Evolutionary conservation across 768 basidiomycete genomes (phyloP).

Genomic region (Amanita rubescens): DNA sequence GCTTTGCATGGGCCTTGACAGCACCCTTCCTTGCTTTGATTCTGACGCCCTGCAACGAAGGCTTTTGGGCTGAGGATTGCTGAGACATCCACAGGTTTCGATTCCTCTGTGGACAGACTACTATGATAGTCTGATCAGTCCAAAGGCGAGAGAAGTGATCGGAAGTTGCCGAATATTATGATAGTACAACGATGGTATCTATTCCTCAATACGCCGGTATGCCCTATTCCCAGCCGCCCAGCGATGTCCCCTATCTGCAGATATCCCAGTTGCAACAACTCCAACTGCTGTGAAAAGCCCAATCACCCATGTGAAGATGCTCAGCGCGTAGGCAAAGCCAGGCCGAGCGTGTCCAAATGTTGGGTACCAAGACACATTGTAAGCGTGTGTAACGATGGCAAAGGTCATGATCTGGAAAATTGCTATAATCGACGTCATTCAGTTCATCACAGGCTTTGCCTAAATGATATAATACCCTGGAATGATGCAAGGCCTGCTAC

Average conservation of each 20-base stretch:
- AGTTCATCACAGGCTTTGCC: neutral
- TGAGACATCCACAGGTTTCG: conserved; percentile 79
- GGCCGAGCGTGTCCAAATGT: conserved; percentile 51
- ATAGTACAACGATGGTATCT: neutral
- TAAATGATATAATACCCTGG: conserved; percentile 37
- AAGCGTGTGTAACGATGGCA: conserved; percentile 54
- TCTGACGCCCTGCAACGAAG: conserved; percentile 88
- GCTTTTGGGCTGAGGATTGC: conserved; percentile 76
- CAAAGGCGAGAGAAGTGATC: neutral
- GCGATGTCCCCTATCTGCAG: conserved; percentile 50
- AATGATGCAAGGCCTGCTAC: conserved; percentile 58
- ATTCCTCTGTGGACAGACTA: conserved; percentile 1
- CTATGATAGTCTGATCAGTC: neutral
- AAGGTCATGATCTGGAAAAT: conserved; percentile 55
- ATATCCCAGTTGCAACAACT: conserved; percentile 56
- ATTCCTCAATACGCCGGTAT: conserved; percentile 36
- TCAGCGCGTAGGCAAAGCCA: conserved; percentile 58
- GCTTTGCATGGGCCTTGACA: conserved; percentile 88
- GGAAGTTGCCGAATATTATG: conserved; percentile 1
- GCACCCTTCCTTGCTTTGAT: conserved; percentile 91
- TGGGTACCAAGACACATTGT: conserved; percentile 35
- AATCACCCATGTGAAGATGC: conserved; percentile 52
- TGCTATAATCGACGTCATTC: conserved; percentile 28
- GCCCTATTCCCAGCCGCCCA: conserved; percentile 78
- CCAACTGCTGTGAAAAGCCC: conserved; percentile 44